A percentile compares a stretch with the other conserved stretches of the same genome.
These are phyloP conservation scores for Arthrobotrys sinensis DNA, from an alignment of 2,329 filamentous ascomycete genomes.

Conservation along the genomic window DNA sequence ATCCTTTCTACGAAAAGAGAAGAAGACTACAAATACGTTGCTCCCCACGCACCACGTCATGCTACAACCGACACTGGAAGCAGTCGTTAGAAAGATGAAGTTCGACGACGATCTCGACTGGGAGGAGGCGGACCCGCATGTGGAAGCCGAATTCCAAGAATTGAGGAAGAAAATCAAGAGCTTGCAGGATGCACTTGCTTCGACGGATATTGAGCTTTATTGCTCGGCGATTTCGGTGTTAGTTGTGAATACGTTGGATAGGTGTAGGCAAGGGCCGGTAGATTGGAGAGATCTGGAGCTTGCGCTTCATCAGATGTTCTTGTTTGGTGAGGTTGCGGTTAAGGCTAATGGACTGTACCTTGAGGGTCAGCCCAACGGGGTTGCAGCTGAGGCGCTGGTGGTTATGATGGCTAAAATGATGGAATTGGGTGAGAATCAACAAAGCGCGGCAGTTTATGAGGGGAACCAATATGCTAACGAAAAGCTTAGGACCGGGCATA, in stretches of 20 bases:
- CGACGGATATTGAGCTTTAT: slow-evolving; percentile 88
- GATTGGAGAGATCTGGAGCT: slow-evolving; percentile 97
- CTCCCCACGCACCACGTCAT: slow-evolving; percentile 83
- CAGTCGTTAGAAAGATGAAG: slow-evolving; percentile 95
- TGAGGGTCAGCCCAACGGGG: slow-evolving; percentile 84
- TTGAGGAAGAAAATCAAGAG: slow-evolving; percentile 89
- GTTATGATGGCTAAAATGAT: slow-evolving; percentile 98
- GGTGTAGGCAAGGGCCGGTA: slow-evolving; percentile 81
- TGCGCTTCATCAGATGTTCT: slow-evolving; percentile 92
- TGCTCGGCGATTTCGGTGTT: slow-evolving; percentile 89
- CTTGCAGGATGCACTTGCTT: slow-evolving; percentile 91
- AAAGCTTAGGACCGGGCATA: slow-evolving; percentile 78
- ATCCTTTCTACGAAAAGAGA: slow-evolving; percentile 87
- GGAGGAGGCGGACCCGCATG: slow-evolving; percentile 94
- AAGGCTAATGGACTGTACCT: slow-evolving; percentile 87
- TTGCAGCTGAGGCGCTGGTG: slow-evolving; percentile 84
- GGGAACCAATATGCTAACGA: slow-evolving; percentile 61
- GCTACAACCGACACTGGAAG: slow-evolving; percentile 88
- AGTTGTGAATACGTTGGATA: slow-evolving; percentile 88
- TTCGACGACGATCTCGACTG: slow-evolving; percentile 95
- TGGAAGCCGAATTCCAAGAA: slow-evolving; percentile 97
- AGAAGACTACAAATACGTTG: slow-evolving; percentile 75
- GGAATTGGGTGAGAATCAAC: slow-evolving; percentile 79
- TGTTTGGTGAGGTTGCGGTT: slow-evolving; percentile 95
- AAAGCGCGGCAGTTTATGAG: slow-evolving; percentile 6